Percentiles rank a stretch among this genome's conserved stretches.
These are phyloP conservation scores for Alternaria angustiovoidea DNA, from an alignment of 2,329 filamentous ascomycete species.

Conservation along the genomic window DNA sequence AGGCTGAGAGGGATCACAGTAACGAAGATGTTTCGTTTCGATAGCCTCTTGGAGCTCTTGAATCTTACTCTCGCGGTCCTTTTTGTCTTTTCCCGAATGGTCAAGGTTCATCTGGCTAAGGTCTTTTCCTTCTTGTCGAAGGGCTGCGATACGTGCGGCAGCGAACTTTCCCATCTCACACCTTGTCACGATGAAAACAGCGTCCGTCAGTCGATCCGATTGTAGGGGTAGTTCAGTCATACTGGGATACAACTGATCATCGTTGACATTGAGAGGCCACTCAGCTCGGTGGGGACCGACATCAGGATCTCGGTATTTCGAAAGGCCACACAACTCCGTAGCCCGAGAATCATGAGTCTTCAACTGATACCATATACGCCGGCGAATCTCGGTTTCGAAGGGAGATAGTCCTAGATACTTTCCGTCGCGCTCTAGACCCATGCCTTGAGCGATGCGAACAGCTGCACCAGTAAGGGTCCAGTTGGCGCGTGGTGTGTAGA, in stretches of 20 bases:
- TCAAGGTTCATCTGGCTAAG: constrained; percentile 11
- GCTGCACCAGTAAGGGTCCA: constrained; percentile 55
- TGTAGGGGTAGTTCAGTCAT: constrained; percentile 49
- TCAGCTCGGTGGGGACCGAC: constrained; percentile 55
- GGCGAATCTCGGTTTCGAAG: constrained; percentile 53
- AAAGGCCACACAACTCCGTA: constrained; percentile 60
- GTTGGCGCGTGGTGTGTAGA: constrained; percentile 51
- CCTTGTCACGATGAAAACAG: constrained; percentile 52
- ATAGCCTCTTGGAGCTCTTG: constrained; percentile 50
- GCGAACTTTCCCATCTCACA: constrained; percentile 49
- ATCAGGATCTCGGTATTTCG: constrained; percentile 45
- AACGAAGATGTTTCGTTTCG: constrained; percentile 49
- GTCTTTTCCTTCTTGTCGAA: constrained; percentile 32
- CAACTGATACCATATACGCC: constrained; percentile 67
- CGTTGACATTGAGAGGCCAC: constrained; percentile 61
- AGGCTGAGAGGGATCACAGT: constrained; percentile 59
- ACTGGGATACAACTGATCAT: constrained; percentile 51
- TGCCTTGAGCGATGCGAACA: neutral
- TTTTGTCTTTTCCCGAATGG: constrained; percentile 5
- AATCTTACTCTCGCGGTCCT: constrained; percentile 28
- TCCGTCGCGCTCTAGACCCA: neutral
- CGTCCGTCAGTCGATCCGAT: constrained; percentile 51
- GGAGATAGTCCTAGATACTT: constrained; percentile 55
- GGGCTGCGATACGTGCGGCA: constrained; percentile 13
- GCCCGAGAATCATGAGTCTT: constrained; percentile 63